Conservation (phyloP, 805 yeast species). For the Kuraishia capsulata region DNA sequence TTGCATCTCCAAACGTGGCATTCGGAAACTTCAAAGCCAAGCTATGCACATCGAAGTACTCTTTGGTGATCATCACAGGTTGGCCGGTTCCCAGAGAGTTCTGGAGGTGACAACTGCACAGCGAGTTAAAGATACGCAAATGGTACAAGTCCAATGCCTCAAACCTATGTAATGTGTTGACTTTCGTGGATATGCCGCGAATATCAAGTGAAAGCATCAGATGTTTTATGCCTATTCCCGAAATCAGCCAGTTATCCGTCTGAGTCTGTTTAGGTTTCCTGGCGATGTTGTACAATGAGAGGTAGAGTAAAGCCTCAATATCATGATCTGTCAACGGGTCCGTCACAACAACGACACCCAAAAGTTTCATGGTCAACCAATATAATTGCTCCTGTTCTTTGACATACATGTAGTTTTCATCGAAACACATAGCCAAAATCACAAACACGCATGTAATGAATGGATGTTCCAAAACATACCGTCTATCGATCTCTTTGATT, state of each 20-base stretch:
- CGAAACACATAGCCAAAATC: constrained; percentile 45
- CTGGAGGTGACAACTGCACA: constrained; percentile 43
- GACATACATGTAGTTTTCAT: constrained; percentile 39
- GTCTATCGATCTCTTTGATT: constrained; percentile 33
- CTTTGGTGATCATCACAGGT: constrained; percentile 29
- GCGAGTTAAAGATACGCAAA: constrained; percentile 42
- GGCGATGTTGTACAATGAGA: constrained; percentile 44
- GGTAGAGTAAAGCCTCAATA: constrained; percentile 48
- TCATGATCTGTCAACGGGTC: constrained; percentile 51
- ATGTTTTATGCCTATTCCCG: constrained; percentile 42
- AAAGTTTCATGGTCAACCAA: constrained; percentile 36
- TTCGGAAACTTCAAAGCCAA: constrained; percentile 38
- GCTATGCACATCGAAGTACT: constrained; percentile 31
- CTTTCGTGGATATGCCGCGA: constrained; percentile 28
- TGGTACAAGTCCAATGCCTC: constrained; percentile 34
- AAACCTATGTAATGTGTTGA: constrained; percentile 13
- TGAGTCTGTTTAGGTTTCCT: constrained; percentile 44
- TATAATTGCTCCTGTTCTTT: constrained; percentile 38
- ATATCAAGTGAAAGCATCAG: constrained; percentile 37
- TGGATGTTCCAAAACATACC: constrained; percentile 40
- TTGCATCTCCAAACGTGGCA: constrained; percentile 44
- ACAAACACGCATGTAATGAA: constrained; percentile 47
- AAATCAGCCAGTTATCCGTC: constrained; percentile 42
- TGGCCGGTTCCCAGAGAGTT: constrained; percentile 40
- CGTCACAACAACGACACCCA: constrained; percentile 39